Evolutionary conservation across 2,329 filamentous ascomycete species (phyloP), one percentile per base, ranked within the genome.

Genomic region (Neodidymelliopsis sp.): DNA sequence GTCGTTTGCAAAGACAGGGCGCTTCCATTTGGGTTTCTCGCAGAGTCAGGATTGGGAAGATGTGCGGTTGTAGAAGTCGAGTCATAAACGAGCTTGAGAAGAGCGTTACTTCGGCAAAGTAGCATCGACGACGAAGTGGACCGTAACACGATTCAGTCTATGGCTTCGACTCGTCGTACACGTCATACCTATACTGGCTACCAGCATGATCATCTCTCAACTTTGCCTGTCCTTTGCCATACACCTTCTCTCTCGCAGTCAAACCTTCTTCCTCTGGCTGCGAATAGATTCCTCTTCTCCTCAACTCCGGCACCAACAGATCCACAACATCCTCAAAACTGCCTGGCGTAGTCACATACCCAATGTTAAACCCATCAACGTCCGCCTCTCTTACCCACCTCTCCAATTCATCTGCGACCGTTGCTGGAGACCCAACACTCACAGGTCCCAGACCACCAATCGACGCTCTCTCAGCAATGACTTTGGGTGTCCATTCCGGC

Each of bases 341-440:
- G 84, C 85, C 47, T 83, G 80, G 0, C 86, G 86, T 60, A 86
- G 85, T n/a, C 87, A 72, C 82, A 54, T 89, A 88, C 1, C 83
- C 85, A 66, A 90, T 80, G 63, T 91, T 91, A 71, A 91, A 91
- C 0, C 87, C 87, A 63, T 90, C 62, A 3, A 79, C 60, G 30
- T 74, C 74, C 0, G 73, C 76, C 41, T 79, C 75, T 1, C 60
- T 45, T 0, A 79, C 67, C 77, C 77, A 80, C 1, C 65, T 57
- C 57, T 79, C 74, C 54, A 80, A 53, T 23, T 77, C 74, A 54
- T 80, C 74, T 0, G 77, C 77, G 2, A 79, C 75, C 1, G 70
- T 78, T 19, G 67, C 45, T 0, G 77, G 71, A 16, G 50, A 54
- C 2, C 59, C 59, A 2, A 62, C 49, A 27, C 50, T 39, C 10